These are phyloP conservation scores for Sporopachydermia quercuum DNA, from an alignment of 805 yeast species.

Conservation along the genomic window DNA sequence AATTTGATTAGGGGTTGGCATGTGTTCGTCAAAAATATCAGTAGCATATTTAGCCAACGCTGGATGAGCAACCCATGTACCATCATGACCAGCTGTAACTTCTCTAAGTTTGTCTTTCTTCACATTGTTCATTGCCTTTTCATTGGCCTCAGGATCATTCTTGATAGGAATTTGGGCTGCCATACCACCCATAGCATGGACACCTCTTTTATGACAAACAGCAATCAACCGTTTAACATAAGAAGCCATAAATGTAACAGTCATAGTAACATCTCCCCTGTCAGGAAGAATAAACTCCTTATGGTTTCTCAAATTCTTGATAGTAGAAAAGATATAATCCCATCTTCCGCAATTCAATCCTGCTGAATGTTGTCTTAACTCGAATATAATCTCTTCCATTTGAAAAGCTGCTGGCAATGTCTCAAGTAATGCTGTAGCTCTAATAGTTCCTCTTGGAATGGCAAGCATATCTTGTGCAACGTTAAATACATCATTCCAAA, in stretches of 20 bases:
- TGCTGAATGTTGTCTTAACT: slow-evolving; percentile 60
- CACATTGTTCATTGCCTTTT: slow-evolving; percentile 56
- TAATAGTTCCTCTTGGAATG: slow-evolving; percentile 60
- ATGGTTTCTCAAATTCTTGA: slow-evolving; percentile 59
- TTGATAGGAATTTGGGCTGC: slow-evolving; percentile 80
- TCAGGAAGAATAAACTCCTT: slow-evolving; percentile 60
- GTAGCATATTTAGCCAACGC: slow-evolving; percentile 63
- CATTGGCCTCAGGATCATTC: slow-evolving; percentile 47
- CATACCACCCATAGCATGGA: slow-evolving; percentile 86
- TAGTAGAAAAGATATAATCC: slow-evolving; percentile 76
- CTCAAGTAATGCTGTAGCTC: slow-evolving; percentile 72
- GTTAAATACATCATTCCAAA: slow-evolving; percentile 72
- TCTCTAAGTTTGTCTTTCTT: slow-evolving; percentile 64
- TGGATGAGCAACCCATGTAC: slow-evolving; percentile 85
- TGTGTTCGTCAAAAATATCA: slow-evolving; percentile 54
- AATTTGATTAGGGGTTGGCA: slow-evolving; percentile 77
- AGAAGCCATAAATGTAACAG: slow-evolving; percentile 67
- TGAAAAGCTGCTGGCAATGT: slow-evolving; percentile 79
- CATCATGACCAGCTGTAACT: slow-evolving; percentile 69
- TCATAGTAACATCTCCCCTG: slow-evolving; percentile 67
- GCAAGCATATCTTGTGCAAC: slow-evolving; percentile 60
- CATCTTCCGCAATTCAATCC: slow-evolving; percentile 84
- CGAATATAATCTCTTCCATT: slow-evolving; percentile 71
- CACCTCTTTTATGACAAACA: slow-evolving; percentile 64
- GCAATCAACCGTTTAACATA: slow-evolving; percentile 61